Evolutionary conservation across 2,329 filamentous ascomycete genomes (phyloP).

Genomic region (Paraphoma chrysanthemicola): DNA sequence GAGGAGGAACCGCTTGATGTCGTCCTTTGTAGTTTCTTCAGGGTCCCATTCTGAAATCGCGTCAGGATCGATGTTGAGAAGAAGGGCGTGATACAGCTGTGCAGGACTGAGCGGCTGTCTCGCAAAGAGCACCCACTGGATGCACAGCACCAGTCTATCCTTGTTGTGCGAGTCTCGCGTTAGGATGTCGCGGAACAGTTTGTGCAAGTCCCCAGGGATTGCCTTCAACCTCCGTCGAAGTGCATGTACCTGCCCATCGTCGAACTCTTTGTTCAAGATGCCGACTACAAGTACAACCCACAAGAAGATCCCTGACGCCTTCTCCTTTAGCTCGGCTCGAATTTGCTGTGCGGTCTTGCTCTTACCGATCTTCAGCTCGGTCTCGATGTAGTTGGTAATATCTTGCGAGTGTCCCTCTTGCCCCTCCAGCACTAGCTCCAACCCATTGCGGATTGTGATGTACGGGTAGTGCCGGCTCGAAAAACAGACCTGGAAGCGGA

Average conservation of each 20-base stretch:
- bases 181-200: slow-evolving; percentile 56
- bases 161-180: slow-evolving; percentile 49
- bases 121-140: slow-evolving; percentile 30
- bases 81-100: slow-evolving; percentile 22
- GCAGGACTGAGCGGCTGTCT: slow-evolving; percentile 16
- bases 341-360: slow-evolving; percentile 28
- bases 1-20: slow-evolving; percentile 20
- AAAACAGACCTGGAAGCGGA: slow-evolving; percentile 30
- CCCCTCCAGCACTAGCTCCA: slow-evolving; percentile 44
- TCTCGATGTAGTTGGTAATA: slow-evolving; percentile 37
- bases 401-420: slow-evolving; percentile 48
- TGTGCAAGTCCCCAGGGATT: slow-evolving; percentile 51
- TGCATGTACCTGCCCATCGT: slow-evolving; percentile 31
- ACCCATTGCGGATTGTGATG: slow-evolving; percentile 42
- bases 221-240: slow-evolving; percentile 46
- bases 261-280: slow-evolving; percentile 55
- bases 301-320: slow-evolving; percentile 54
- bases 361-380: slow-evolving; percentile 29
- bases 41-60: slow-evolving; percentile 12
- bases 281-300: slow-evolving; percentile 42
- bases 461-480: slow-evolving; percentile 54
- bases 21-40: slow-evolving; percentile 13
- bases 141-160: slow-evolving; percentile 15
- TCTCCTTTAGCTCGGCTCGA: slow-evolving; percentile 40
- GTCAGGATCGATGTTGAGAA: slow-evolving; percentile 5